A percentile compares a stretch with the other conserved stretches of the same genome.
phyloP scores from a whole-genome alignment of 225 moss, liverwort and hornwort species.

The Neckera pumila region DNA sequence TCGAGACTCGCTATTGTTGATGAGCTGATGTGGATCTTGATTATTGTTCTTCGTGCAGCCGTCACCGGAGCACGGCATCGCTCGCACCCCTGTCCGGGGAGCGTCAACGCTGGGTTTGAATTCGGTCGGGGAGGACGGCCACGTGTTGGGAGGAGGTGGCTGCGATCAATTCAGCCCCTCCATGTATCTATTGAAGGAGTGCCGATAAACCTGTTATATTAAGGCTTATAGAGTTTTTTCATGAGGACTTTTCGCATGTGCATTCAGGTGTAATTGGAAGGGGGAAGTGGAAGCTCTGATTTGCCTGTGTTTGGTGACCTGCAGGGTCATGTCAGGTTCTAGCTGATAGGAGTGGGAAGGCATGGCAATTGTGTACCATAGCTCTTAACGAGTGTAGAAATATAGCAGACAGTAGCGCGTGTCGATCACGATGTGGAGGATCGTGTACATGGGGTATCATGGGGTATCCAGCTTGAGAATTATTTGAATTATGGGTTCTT shows the following conservation, averaged over 20 bases:
- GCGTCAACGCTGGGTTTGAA: conserved; percentile 43
- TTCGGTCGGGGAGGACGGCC: conserved; percentile 34
- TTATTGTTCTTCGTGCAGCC: conserved; percentile 31
- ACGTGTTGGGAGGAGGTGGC: conserved; percentile 44
- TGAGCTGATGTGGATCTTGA: neutral
- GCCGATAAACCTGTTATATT: conserved; percentile 48
- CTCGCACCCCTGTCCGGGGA: conserved; percentile 46
- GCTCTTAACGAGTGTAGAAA: conserved; percentile 8
- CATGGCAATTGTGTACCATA: conserved; percentile 25
- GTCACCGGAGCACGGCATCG: conserved; percentile 68
- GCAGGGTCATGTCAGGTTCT: conserved; percentile 11
- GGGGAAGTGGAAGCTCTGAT: neutral
- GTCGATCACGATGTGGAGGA: neutral
- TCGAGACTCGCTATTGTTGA: neutral
- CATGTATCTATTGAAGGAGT: conserved; percentile 86
- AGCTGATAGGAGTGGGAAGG: conserved; percentile 2
- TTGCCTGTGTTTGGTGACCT: neutral
- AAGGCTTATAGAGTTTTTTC: neutral
- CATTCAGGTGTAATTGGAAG: neutral
- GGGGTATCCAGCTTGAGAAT: neutral
- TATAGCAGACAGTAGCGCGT: neutral
- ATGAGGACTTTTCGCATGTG: neutral
- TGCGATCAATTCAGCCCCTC: conserved; percentile 87
- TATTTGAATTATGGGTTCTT: neutral
- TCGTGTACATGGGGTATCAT: neutral